Evolutionary conservation across 768 basidiomycete genomes (phyloP).

Genomic region (Epithele typhae): DNA sequence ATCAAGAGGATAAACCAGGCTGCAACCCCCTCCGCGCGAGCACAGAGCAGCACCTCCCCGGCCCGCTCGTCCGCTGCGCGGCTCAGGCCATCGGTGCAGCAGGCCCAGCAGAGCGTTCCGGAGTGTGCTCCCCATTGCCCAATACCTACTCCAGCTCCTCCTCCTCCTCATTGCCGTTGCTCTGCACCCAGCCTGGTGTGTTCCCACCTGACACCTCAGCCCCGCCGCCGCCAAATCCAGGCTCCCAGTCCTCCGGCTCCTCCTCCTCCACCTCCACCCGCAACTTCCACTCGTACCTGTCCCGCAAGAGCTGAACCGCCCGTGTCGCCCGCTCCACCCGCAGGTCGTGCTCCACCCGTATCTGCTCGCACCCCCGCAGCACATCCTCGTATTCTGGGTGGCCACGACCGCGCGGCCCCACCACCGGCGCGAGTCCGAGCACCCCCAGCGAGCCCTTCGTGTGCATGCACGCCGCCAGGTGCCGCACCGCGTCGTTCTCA

Average conservation of each 20-base stretch:
- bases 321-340: slow-evolving; percentile 73
- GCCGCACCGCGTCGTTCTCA: slow-evolving; percentile 70
- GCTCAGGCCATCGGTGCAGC: slow-evolving; percentile 2
- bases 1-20: too few relatives aligned
- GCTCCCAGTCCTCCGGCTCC: slow-evolving; percentile 76
- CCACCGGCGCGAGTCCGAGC: slow-evolving; percentile 26
- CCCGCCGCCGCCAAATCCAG: slow-evolving; percentile 19
- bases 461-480: slow-evolving; percentile 62
- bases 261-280: slow-evolving; percentile 77
- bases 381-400: slow-evolving; percentile 50
- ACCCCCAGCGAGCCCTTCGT: slow-evolving; percentile 25
- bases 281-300: slow-evolving; percentile 80
- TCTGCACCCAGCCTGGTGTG: slow-evolving; percentile 17
- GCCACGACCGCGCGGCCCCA: slow-evolving; percentile 19
- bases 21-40: too few relatives aligned
- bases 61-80: neutral
- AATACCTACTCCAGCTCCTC: slow-evolving; percentile 29
- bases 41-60: too few relatives aligned
- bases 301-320: slow-evolving; percentile 72
- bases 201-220: slow-evolving; percentile 27
- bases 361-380: slow-evolving; percentile 58
- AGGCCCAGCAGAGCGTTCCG: slow-evolving; percentile 30
- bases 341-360: slow-evolving; percentile 66
- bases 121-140: slow-evolving; percentile 23
- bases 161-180: slow-evolving; percentile 29